Evolutionary conservation across 192 early-diverging fungal species (phyloP).

Genomic region (Entomortierella beljakovae): DNA sequence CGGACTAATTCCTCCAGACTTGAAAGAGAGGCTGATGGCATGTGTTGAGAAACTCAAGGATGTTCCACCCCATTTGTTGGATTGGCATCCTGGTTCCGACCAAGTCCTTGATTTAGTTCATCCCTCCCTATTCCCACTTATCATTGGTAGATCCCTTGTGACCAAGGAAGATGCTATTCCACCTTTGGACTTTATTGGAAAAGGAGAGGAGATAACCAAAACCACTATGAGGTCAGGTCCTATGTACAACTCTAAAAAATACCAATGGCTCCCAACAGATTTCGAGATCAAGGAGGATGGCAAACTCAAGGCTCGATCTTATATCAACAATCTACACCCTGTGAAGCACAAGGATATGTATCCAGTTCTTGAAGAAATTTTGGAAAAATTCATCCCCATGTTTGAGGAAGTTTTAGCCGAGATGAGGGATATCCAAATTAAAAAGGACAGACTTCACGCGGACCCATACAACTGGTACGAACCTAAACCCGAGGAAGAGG

Average conservation of each 20-base stretch:
- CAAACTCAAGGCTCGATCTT: slow-evolving; percentile 60
- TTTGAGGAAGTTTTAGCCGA: slow-evolving; percentile 65
- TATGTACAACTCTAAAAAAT: slow-evolving; percentile 29
- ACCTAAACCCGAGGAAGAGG: background rate
- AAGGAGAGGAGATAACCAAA: background rate
- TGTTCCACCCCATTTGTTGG: slow-evolving; percentile 38
- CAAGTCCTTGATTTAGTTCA: slow-evolving; percentile 66
- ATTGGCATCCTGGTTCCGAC: slow-evolving; percentile 61
- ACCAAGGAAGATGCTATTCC: slow-evolving; percentile 12
- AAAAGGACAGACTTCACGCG: background rate
- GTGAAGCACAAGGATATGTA: slow-evolving; percentile 62
- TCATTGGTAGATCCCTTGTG: slow-evolving; percentile 11
- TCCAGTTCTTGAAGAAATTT: slow-evolving; percentile 58
- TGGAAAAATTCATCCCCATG: slow-evolving; percentile 70
- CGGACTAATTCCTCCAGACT: slow-evolving; percentile 34
- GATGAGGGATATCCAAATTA: slow-evolving; percentile 4
- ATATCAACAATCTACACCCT: slow-evolving; percentile 84
- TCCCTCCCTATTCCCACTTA: slow-evolving; percentile 63
- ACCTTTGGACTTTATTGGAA: slow-evolving; percentile 2
- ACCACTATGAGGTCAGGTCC: no score
- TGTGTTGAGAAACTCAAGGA: slow-evolving; percentile 51
- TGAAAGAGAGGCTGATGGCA: slow-evolving; percentile 29
- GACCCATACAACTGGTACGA: slow-evolving; percentile 25
- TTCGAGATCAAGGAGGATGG: slow-evolving; percentile 66
- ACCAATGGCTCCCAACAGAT: slow-evolving; percentile 78